Percentiles rank a stretch among this genome's conserved stretches.
phyloP scores from a whole-genome alignment of 805 yeast genomes.

The Sugiyamaella smithiae region DNA sequence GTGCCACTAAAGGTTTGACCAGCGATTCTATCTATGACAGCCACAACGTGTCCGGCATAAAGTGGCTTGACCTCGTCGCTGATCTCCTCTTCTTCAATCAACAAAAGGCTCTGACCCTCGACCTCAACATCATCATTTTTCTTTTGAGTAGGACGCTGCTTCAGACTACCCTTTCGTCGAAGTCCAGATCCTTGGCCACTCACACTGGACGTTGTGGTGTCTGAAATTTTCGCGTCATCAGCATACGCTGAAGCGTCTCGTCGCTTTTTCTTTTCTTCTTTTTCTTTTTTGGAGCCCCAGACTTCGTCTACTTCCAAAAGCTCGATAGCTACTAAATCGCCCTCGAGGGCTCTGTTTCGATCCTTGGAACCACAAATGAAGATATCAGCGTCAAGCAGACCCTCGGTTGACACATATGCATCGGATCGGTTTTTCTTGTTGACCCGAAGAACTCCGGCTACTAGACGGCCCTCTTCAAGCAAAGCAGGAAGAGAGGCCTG shows the following conservation, averaged over 20 bases:
- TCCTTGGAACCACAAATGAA: slow-evolving; percentile 98
- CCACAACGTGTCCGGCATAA: slow-evolving; percentile 97
- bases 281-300: slow-evolving; percentile 94
- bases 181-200: slow-evolving; percentile 35
- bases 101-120: slow-evolving; percentile 88
- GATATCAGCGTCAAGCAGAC: slow-evolving; percentile 91
- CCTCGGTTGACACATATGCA: slow-evolving; percentile 98
- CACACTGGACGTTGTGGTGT: slow-evolving; percentile 30
- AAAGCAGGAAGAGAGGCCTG: slow-evolving; percentile 89
- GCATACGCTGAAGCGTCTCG: slow-evolving; percentile 47
- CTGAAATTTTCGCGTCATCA: slow-evolving; percentile 24
- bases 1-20: slow-evolving; percentile 96
- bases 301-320: slow-evolving; percentile 93
- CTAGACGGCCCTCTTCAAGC: slow-evolving; percentile 84
- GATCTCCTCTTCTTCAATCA: slow-evolving; percentile 94
- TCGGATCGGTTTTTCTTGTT: slow-evolving; percentile 95
- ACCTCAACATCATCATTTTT: slow-evolving; percentile 98
- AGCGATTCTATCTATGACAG: slow-evolving; percentile 95
- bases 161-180: slow-evolving; percentile 83
- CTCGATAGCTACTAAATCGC: slow-evolving; percentile 95
- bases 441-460: slow-evolving; percentile 88
- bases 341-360: slow-evolving; percentile 95
- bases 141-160: slow-evolving; percentile 95
- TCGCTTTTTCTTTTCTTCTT: slow-evolving; percentile 94
- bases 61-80: slow-evolving; percentile 89